Conservation (phyloP, 768 basidiomycete species). For the Boletus rubescentipes region DNA sequence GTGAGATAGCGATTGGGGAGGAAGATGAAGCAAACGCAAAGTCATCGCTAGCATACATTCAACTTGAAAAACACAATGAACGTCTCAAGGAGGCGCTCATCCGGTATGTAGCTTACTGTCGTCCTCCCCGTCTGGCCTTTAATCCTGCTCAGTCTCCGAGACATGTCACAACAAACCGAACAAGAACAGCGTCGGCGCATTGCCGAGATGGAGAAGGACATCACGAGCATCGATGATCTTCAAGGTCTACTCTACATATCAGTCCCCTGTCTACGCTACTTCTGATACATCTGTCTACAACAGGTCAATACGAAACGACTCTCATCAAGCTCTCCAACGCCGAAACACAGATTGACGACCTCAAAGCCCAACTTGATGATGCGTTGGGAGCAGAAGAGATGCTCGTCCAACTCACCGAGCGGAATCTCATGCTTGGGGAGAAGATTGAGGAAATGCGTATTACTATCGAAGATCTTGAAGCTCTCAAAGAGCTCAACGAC, state of each 20-base stretch:
- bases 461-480: slow-evolving; percentile 94
- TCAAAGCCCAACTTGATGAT: slow-evolving; percentile 93
- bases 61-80: slow-evolving; percentile 96
- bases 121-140: neutral
- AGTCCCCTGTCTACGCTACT: neutral
- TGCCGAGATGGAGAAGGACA: slow-evolving; percentile 86
- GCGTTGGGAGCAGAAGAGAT: slow-evolving; percentile 95
- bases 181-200: slow-evolving; percentile 79
- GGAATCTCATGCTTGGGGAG: slow-evolving; percentile 91
- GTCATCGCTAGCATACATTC: slow-evolving; percentile 67
- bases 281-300: slow-evolving; percentile 5
- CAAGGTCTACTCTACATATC: slow-evolving; percentile 52
- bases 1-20: slow-evolving; percentile 22
- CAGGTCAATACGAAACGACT: slow-evolving; percentile 78
- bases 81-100: slow-evolving; percentile 92
- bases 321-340: slow-evolving; percentile 83
- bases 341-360: slow-evolving; percentile 88
- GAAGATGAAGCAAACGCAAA: slow-evolving; percentile 41
- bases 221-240: slow-evolving; percentile 73
- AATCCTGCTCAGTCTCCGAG: slow-evolving; percentile 61
- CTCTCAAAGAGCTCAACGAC: slow-evolving; percentile 93
- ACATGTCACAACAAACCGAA: slow-evolving; percentile 86
- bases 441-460: slow-evolving; percentile 98
- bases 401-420: slow-evolving; percentile 91
- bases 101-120: slow-evolving; percentile 44